These are phyloP conservation scores for Zizania palustris DNA, from an alignment of 202 grass and related monocot genomes.

Conservation along the genomic window DNA sequence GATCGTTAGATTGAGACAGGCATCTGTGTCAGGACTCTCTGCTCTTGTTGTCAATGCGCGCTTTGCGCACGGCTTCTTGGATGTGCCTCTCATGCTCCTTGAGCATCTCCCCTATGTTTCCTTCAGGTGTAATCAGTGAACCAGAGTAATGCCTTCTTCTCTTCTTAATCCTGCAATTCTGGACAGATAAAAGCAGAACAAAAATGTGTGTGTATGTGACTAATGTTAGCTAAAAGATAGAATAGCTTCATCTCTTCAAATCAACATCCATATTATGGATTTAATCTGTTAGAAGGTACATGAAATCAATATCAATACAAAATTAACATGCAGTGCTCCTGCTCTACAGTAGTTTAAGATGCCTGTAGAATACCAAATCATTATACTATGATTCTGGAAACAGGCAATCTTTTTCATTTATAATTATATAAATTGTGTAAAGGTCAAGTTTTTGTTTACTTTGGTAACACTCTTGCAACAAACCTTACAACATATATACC, in stretches of 20 bases:
- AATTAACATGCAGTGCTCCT: background rate
- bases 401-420: background rate
- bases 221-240: background rate
- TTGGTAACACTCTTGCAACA: background rate
- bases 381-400: slow-evolving; percentile 1
- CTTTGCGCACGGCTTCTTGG: slow-evolving; percentile 74
- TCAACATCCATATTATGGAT: background rate
- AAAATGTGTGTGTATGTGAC: background rate
- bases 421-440: background rate
- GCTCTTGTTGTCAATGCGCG: slow-evolving; percentile 46
- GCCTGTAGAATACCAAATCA: background rate
- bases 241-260: background rate
- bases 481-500: slow-evolving; percentile 16
- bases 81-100: slow-evolving; percentile 76
- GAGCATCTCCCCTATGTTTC: slow-evolving; percentile 68
- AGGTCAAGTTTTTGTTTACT: background rate
- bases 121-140: slow-evolving; percentile 52
- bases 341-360: background rate
- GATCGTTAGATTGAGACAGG: background rate
- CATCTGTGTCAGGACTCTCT: slow-evolving; percentile 34
- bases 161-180: slow-evolving; percentile 48
- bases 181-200: slow-evolving; percentile 29
- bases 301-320: background rate
- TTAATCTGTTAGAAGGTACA: slow-evolving; percentile 29
- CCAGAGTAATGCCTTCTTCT: slow-evolving; percentile 60